Percentiles rank a stretch among this genome's conserved stretches.
phyloP scores from a whole-genome alignment of 2,329 filamentous ascomycete genomes.

The Aspergillus sp. region DNA sequence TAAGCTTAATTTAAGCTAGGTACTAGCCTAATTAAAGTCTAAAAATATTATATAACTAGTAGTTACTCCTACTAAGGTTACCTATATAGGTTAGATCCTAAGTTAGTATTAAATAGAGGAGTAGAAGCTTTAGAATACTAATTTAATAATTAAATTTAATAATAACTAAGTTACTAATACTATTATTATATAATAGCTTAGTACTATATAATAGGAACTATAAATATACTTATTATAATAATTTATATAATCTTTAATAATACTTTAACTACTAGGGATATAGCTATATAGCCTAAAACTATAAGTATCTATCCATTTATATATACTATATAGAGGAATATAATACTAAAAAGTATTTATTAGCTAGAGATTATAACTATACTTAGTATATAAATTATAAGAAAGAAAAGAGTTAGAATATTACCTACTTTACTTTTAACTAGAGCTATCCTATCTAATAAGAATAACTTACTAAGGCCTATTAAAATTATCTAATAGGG shows the following conservation, averaged over 20 bases:
- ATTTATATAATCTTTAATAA: background rate
- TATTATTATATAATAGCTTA: background rate
- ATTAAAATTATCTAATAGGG: background rate
- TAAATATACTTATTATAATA: background rate
- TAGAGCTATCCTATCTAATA: background rate
- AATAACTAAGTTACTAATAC: background rate
- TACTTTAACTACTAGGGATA: too few species aligned
- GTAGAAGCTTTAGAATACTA: background rate
- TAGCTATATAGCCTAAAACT: too few species aligned
- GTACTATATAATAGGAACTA: background rate
- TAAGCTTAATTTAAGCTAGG: background rate
- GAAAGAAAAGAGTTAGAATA: background rate
- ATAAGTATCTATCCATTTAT: background rate
- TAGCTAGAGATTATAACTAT: background rate
- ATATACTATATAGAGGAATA: background rate
- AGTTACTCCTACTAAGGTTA: background rate
- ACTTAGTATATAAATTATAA: background rate
- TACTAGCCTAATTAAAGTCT: background rate
- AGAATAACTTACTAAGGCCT: background rate
- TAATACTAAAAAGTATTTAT: background rate
- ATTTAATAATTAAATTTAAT: background rate
- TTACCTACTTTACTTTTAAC: background rate
- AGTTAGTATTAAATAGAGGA: background rate
- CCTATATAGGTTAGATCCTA: background rate
- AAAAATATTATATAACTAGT: background rate